Percentiles rank a stretch among this genome's conserved stretches.
These are phyloP conservation scores for Penstemon eatonii DNA, from an alignment of 257 asterid genomes.

Conservation along the genomic window DNA sequence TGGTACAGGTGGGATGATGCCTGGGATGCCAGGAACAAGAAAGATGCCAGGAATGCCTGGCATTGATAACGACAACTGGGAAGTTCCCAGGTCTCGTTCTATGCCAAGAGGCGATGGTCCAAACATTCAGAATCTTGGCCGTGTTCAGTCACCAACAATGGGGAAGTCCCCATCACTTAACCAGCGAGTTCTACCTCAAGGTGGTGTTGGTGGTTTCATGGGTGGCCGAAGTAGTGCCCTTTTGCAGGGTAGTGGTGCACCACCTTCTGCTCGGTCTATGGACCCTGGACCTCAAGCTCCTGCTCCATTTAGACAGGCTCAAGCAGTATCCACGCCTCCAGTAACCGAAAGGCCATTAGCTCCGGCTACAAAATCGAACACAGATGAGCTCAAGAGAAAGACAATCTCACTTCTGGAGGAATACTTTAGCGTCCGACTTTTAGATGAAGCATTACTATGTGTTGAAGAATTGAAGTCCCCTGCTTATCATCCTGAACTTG, in stretches of 20 bases:
- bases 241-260: constrained; percentile 59
- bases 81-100: constrained; percentile 70
- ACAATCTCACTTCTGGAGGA: constrained; percentile 69
- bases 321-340: constrained; percentile 33
- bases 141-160: constrained; percentile 47
- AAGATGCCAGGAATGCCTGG: constrained; percentile 89
- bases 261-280: constrained; percentile 39
- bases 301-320: constrained; percentile 34
- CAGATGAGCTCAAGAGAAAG: constrained; percentile 62
- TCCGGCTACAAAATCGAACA: constrained; percentile 36
- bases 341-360: constrained; percentile 43
- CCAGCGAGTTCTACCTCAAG: constrained; percentile 68
- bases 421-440: constrained; percentile 57
- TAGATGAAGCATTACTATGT: constrained; percentile 83
- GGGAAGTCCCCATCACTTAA: constrained; percentile 59
- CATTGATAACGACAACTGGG: constrained; percentile 77
- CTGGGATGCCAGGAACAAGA: constrained; percentile 94
- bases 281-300: constrained; percentile 47
- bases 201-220: constrained; percentile 52
- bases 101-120: constrained; percentile 79
- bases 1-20: constrained; percentile 95
- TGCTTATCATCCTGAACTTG: constrained; percentile 69
- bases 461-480: constrained; percentile 83
- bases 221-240: constrained; percentile 71
- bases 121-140: constrained; percentile 44